Evolutionary conservation across 176 grass and related monocot species (phyloP).

Genomic region (Calamus simplicifolius): DNA sequence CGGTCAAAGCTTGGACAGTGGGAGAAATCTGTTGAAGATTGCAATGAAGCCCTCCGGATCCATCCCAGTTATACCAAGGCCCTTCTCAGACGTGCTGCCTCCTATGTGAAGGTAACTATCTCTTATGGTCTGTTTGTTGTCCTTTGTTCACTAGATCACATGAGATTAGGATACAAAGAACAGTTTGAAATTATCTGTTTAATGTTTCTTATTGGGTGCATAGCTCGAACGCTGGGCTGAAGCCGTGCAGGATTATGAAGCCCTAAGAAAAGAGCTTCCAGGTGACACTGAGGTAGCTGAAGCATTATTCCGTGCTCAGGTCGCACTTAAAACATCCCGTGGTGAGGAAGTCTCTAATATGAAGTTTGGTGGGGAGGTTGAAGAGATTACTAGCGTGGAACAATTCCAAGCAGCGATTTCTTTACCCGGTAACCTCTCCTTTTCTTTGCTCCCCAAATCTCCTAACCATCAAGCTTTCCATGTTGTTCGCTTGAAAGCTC

Average conservation of each 20-base stretch:
- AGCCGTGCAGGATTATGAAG: constrained; percentile 76
- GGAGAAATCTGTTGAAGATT: constrained; percentile 82
- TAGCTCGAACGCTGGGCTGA: constrained; percentile 81
- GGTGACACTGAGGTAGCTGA: constrained; percentile 63
- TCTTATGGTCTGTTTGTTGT: no score
- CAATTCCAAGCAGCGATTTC: constrained; percentile 60
- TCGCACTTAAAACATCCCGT: constrained; percentile 62
- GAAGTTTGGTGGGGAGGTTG: constrained; percentile 88
- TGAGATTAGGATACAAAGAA: neutral
- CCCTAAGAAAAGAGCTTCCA: constrained; percentile 64
- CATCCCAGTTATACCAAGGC: constrained; percentile 91
- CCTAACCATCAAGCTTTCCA: constrained; percentile 2
- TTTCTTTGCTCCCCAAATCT: constrained; percentile 1
- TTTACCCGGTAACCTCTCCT: constrained; percentile 50
- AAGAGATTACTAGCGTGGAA: constrained; percentile 46
- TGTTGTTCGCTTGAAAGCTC: no score
- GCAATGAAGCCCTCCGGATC: constrained; percentile 77
- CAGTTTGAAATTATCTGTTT: neutral
- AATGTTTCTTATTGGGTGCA: neutral
- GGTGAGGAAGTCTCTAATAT: constrained; percentile 91
- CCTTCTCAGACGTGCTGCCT: constrained; percentile 80
- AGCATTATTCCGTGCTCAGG: constrained; percentile 68
- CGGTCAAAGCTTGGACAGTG: constrained; percentile 76
- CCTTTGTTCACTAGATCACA: neutral
- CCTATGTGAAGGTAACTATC: constrained; percentile 62